Base-by-base conservation (phyloP, 371 early-diverging fungal genomes). In the Chytridiales sp. region DNA sequence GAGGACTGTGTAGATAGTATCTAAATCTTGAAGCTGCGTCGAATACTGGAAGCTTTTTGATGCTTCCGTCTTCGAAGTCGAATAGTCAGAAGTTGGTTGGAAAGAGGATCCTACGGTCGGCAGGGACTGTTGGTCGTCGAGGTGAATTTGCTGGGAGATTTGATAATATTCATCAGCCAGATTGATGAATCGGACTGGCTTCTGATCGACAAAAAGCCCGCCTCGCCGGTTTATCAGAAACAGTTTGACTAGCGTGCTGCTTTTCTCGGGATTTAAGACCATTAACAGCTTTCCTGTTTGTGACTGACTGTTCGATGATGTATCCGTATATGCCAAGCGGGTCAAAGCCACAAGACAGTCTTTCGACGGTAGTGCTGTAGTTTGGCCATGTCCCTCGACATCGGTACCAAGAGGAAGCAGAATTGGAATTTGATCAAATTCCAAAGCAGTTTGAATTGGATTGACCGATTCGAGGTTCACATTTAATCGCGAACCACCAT, bases 111-210 rank as follows among this genome's bases (percentile, higher is more conserved):
- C 51, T n/a, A 5, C 51, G 34, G 11, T 8, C 42, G 29, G 11
- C 42, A 11, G 38, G 11, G 38, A 19, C 22, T 11, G 2, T 31
- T 22, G 19, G 0, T 21, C 31, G 17, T 21, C 4, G 19, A 22
- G 11, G 11, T 27, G 32, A 31, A 8, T 0, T n/a, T 27, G n/a
- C 42, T 26, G 65, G 4, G 56, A 56, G 24, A 75, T 66, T n/a
- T 62, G 47, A 8, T 40, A 55, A 49, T 72, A 81, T 61, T 88
- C 87, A 44, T 86, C 81, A 59, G 80, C 77, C 22, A 88, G 78
- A 53, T 88, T 88, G n/a, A 88, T 74, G 54, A 88, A 85, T 32
- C 79, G 68, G 29, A 70, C 32, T 2, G 52, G 64, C 24, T 30
- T 15, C 13, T 29, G 6, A 9, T 35, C 40, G 15, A 27, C 15